Conservation (phyloP, 768 basidiomycete genomes). For the Mycena galopus region DNA sequence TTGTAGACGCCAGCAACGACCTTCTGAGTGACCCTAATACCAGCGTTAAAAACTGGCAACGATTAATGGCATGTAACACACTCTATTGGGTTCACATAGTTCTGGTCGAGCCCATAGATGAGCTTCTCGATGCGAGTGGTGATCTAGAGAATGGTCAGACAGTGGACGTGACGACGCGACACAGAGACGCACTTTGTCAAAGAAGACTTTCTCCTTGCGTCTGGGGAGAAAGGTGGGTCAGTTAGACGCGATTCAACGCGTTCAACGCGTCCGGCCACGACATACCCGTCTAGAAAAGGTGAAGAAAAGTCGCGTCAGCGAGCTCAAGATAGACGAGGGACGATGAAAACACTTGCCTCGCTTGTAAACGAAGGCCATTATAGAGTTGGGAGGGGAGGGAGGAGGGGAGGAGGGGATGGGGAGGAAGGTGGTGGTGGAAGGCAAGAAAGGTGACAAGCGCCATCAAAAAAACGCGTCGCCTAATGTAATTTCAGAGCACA, state of each 20-base stretch:
- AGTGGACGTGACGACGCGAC: slow-evolving; percentile 34
- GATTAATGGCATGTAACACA: slow-evolving; percentile 50
- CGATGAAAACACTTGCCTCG: slow-evolving; percentile 11
- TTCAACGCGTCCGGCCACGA: slow-evolving; percentile 37
- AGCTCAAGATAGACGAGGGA: neutral
- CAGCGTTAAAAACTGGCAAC: slow-evolving; percentile 1
- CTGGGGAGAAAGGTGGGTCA: slow-evolving; percentile 47
- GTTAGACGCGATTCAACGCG: slow-evolving; percentile 55
- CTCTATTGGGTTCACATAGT: slow-evolving; percentile 96
- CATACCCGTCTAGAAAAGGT: slow-evolving; percentile 63
- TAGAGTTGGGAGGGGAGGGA: neutral
- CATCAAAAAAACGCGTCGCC: neutral
- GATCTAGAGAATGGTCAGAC: slow-evolving; percentile 63
- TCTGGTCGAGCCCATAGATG: slow-evolving; percentile 94
- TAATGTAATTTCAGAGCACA: slow-evolving; percentile 14
- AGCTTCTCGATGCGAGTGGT: slow-evolving; percentile 92
- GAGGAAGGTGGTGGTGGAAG: slow-evolving; percentile 19
- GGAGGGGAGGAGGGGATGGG: neutral
- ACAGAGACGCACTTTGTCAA: slow-evolving; percentile 80
- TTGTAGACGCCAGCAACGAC: slow-evolving; percentile 94
- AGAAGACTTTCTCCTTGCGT: slow-evolving; percentile 93
- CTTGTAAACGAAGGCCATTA: slow-evolving; percentile 37
- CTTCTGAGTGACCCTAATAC: slow-evolving; percentile 85
- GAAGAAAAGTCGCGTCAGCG: slow-evolving; percentile 27
- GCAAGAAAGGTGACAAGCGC: slow-evolving; percentile 27